Evolutionary conservation across 805 yeast species (phyloP), one percentile per base, ranked within the genome.

Genomic region (Zygotorulaspora chibaensis): DNA sequence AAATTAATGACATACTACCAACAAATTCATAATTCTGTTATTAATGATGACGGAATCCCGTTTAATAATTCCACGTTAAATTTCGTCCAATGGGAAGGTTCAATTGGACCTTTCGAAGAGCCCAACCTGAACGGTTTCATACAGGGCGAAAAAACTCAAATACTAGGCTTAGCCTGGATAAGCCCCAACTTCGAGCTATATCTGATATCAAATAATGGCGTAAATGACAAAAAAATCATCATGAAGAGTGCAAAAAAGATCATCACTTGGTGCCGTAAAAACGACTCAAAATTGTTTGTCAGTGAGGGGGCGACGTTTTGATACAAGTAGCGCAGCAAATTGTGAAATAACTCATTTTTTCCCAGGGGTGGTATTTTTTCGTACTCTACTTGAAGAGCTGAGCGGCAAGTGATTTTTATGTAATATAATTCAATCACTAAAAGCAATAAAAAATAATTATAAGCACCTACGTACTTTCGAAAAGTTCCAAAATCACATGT

Each of bases 201-300:
- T 55, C 58, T 83, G 39, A 71, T 83, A 12, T 55, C 65, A 34
- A 65, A 65, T 37, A 74, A 83, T 18, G 82, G 83, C n/a, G 77
- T 81, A 1, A 58, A 70, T 8, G 73, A 80, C 13, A 73, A 76
- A 36, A 79, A 81, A 35, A 77, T 77, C 33, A 71, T 75, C 0
- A 65, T 89, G 47, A 69, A 69, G 16, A 80, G 87, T 49, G 82
- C 89, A 33, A 73, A 80, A 42, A 71, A 73, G 16, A 78, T 88
- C 11, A 80, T 85, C 8, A 72, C 73, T 40, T 90, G 96, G 96
- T 83, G 95, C 55, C 73, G 77, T 49, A 79, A 74, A 51, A 77
- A 86, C 53, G 84, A 84, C 51, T 80, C 79, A 43, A 68, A 93
- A 33, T 61, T 88, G 29, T 88, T 87, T 61, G 79, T 84, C 9